Evolutionary conservation across 2,329 filamentous ascomycete species (phyloP), one percentile per base, ranked within the genome.

Genomic region (Lithohypha guttulata): DNA sequence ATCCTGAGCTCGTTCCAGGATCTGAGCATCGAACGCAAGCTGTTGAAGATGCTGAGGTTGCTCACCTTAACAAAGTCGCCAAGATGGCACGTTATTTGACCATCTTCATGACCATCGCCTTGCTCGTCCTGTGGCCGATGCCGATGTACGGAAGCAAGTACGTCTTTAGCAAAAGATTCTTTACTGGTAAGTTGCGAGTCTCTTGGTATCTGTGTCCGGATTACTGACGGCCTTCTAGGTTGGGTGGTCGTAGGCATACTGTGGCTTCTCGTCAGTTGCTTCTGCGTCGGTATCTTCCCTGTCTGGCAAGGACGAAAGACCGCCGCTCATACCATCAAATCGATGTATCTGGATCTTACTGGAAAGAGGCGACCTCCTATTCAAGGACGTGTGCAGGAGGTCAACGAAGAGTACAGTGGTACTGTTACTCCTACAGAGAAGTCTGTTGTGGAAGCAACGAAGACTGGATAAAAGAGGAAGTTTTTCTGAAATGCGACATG

Each of bases 61-160:
- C n/a, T n/a, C n/a, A n/a, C n/a, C 61, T 79, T 20, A 64, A 69
- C 44, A 66, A 64, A 18, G 70, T 74, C 0, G 71, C 71, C 5
- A 44, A 62, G 4, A 72, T 75, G 52, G 71, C 75, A 1, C 66
- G 72, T 35, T 64, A 61, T 21, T 57, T 76, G 45, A 83, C 79
- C 1, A 64, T 76, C 7, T 58, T 71, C 48, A 67, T 84, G 64
- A 82, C 84, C 0, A 44, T 93, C 0, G 70, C 75, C 0, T 66
- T 93, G 41, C 65, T 94, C 0, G 69, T 94, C 2, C 71, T 94
- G 11, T 94, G 86, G 85, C 86, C 87, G 0, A 89, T 94, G 72
- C 86, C 86, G 1, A 78, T 94, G 76, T 94, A 91, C 55, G 86
- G 84, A 8, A 70, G 71, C 0, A 73, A 73, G 1, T 94, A 94